These are phyloP conservation scores for Ilex paraguariensis DNA, from an alignment of 305 asterid species.

Conservation along the genomic window DNA sequence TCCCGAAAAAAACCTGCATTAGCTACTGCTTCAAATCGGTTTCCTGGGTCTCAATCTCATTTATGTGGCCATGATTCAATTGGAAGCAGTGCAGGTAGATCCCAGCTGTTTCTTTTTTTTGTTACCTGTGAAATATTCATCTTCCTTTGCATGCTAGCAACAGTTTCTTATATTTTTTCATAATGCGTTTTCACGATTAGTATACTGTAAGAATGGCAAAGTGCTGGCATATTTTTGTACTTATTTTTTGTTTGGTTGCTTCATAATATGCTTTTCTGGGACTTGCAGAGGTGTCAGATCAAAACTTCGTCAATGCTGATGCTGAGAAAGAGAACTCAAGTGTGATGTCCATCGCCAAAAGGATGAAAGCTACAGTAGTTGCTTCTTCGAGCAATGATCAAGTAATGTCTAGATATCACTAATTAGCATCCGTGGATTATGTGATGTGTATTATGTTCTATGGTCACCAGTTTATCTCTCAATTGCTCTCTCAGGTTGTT, in stretches of 20 bases:
- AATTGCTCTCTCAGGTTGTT: slow-evolving; percentile 34
- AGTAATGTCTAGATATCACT: slow-evolving; percentile 19
- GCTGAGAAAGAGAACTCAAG: slow-evolving; percentile 31
- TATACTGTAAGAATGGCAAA: too few species aligned
- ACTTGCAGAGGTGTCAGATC: slow-evolving; percentile 50
- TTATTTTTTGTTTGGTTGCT: not conserved
- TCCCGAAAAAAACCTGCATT: slow-evolving; percentile 14
- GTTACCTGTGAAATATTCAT: too few species aligned
- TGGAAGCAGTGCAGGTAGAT: slow-evolving; percentile 40
- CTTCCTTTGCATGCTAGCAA: too few species aligned
- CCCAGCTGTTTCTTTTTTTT: too few species aligned
- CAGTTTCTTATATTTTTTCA: too few species aligned
- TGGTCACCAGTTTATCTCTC: not conserved
- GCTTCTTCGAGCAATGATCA: slow-evolving; percentile 31
- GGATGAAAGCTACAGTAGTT: slow-evolving; percentile 24
- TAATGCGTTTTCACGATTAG: too few species aligned
- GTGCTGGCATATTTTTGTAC: not conserved
- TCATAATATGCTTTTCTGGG: not conserved
- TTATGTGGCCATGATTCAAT: slow-evolving; percentile 20
- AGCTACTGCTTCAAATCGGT: slow-evolving; percentile 9
- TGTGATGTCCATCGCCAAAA: slow-evolving; percentile 18
- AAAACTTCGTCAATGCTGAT: slow-evolving; percentile 56
- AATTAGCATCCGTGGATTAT: not conserved
- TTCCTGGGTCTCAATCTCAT: slow-evolving; percentile 13
- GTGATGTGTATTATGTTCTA: not conserved